phyloP scores from a whole-genome alignment of 306 rosid species.

The Hippophae rhamnoides region DNA sequence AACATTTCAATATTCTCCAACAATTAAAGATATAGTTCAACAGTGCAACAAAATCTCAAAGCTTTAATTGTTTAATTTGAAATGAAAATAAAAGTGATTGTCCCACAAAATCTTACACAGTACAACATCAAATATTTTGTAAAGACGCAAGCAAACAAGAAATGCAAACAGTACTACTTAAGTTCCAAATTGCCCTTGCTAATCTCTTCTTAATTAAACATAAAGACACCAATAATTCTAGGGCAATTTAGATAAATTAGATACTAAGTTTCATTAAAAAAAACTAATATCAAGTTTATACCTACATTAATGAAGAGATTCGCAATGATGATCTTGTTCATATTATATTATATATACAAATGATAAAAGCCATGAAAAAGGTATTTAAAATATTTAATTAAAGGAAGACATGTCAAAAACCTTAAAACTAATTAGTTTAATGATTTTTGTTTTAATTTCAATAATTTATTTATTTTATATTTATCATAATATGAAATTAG shows the following conservation, averaged over 20 bases:
- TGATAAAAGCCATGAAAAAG: conserved; percentile 22
- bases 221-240: conserved; percentile 18
- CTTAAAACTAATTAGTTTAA: conserved; percentile 29
- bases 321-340: not conserved
- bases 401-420: conserved; percentile 23
- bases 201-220: conserved; percentile 17
- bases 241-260: too few species aligned
- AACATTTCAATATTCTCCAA: too few species aligned
- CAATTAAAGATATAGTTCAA: too few species aligned
- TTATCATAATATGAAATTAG: too few species aligned
- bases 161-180: conserved; percentile 8
- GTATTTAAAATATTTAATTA: conserved; percentile 19
- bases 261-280: not conserved
- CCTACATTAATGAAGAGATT: not conserved
- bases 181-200: conserved; percentile 19
- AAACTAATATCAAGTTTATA: conserved; percentile 3
- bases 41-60: conserved; percentile 1
- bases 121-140: conserved; percentile 38
- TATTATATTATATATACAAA: not conserved
- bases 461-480: too few species aligned
- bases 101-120: conserved; percentile 40
- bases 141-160: conserved; percentile 28
- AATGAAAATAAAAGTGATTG: conserved; percentile 28
- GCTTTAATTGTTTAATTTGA: conserved; percentile 10
- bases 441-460: conserved; percentile 14